These are phyloP conservation scores for Allantophomopsis cytisporea DNA, from an alignment of 2,329 filamentous ascomycete genomes.

Conservation along the genomic window DNA sequence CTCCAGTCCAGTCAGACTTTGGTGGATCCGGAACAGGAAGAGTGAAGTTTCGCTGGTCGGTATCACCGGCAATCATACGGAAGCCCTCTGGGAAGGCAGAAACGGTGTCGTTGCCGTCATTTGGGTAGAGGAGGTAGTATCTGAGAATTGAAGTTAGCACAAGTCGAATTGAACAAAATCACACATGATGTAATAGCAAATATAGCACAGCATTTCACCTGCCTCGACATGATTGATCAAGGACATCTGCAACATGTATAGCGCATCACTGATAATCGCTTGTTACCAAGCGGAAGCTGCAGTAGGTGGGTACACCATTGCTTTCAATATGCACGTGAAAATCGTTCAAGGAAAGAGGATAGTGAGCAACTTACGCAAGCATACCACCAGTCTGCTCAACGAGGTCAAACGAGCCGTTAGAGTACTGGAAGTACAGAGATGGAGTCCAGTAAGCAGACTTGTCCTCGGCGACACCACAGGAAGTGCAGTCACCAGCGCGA, in stretches of 20 bases:
- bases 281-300: no score
- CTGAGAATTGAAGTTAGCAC: constrained; percentile 24
- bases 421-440: constrained; percentile 58
- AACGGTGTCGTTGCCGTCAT: constrained; percentile 39
- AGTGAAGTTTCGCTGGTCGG: constrained; percentile 52
- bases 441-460: constrained; percentile 80
- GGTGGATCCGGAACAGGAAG: constrained; percentile 50
- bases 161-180: not conserved
- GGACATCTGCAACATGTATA: no score
- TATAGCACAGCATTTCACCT: not conserved
- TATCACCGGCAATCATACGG: constrained; percentile 70
- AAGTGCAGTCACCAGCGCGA: constrained; percentile 53
- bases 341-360: constrained; percentile 1
- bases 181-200: not conserved
- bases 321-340: not conserved
- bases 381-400: constrained; percentile 71
- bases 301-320: no score
- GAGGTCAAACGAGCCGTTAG: constrained; percentile 43
- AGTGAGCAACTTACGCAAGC: constrained; percentile 61
- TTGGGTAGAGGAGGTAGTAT: constrained; percentile 71
- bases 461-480: constrained; percentile 64
- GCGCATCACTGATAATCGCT: no score
- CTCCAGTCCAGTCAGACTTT: constrained; percentile 55
- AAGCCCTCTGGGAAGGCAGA: constrained; percentile 66
- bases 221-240: no score